Conservation (phyloP, 495 filamentous ascomycete genomes). For the Trichoderma virens region DNA sequence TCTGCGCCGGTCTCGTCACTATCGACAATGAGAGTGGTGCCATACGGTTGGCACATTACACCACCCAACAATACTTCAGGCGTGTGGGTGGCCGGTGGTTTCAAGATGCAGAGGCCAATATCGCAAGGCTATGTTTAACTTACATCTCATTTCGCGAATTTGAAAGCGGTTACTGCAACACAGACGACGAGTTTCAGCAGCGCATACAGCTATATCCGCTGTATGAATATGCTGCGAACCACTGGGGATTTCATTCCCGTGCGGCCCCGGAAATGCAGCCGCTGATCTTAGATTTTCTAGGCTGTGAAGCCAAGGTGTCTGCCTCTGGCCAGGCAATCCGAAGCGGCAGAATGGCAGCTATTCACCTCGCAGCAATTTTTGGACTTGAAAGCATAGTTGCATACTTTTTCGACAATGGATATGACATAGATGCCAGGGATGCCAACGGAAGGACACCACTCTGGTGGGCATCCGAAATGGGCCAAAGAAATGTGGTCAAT, state of each 20-base stretch:
- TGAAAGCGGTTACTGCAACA: conserved; percentile 22
- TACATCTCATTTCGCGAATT: conserved; percentile 31
- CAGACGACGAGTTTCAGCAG: background rate
- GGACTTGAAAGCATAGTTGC: background rate
- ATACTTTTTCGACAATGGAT: background rate
- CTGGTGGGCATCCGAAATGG: background rate
- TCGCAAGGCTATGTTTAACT: conserved; percentile 33
- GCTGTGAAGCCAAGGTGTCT: background rate
- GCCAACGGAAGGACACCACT: background rate
- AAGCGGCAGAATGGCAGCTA: background rate
- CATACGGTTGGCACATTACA: conserved; percentile 50
- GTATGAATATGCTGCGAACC: background rate
- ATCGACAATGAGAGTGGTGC: conserved; percentile 39
- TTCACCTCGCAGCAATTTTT: background rate
- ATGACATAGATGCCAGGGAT: background rate
- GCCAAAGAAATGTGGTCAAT: background rate
- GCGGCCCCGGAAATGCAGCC: background rate
- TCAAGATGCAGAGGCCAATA: conserved; percentile 25
- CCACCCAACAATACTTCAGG: conserved; percentile 45
- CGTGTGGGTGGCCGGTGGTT: conserved; percentile 26
- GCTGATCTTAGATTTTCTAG: background rate
- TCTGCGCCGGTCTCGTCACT: conserved; percentile 47
- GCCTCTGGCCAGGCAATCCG: background rate
- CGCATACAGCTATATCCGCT: background rate
- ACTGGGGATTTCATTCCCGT: background rate